phyloP scores from a whole-genome alignment of 495 filamentous ascomycete species.

The Xylaria venustula region DNA sequence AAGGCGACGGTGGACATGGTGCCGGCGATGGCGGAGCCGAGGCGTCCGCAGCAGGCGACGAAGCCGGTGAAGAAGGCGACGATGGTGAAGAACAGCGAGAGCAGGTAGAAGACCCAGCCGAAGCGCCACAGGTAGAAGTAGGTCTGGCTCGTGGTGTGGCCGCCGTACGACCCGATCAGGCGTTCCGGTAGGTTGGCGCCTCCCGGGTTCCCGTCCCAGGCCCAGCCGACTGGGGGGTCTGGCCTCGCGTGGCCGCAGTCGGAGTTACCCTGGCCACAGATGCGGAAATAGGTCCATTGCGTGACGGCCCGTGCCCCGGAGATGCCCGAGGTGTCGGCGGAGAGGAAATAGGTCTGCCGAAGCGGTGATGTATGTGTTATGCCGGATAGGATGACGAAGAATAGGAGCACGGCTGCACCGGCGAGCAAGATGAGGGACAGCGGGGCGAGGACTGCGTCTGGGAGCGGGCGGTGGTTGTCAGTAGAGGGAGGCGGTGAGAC shows the following conservation, averaged over 20 bases:
- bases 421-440: conserved; percentile 73
- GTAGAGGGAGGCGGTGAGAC: neutral
- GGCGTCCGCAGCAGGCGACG: conserved; percentile 47
- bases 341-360: conserved; percentile 77
- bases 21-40: conserved; percentile 46
- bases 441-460: conserved; percentile 29
- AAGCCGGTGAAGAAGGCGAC: conserved; percentile 54
- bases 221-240: conserved; percentile 48
- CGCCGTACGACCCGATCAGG: conserved; percentile 44
- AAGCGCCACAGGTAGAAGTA: conserved; percentile 61
- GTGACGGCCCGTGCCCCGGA: conserved; percentile 60
- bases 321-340: conserved; percentile 69
- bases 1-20: conserved; percentile 37
- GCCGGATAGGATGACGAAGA: conserved; percentile 77
- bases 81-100: conserved; percentile 64
- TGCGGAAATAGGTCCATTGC: conserved; percentile 86
- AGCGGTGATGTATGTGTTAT: conserved; percentile 58
- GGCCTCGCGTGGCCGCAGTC: conserved; percentile 46
- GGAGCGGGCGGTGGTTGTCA: neutral
- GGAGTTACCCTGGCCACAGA: conserved; percentile 52
- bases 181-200: conserved; percentile 34
- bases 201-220: conserved; percentile 42
- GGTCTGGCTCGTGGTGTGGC: conserved; percentile 44
- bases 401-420: conserved; percentile 70
- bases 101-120: conserved; percentile 71